Percentiles rank a stretch among this genome's conserved stretches.
Conservation (phyloP, 192 early-diverging fungal genomes). For the Coemansia sp. region DNA sequence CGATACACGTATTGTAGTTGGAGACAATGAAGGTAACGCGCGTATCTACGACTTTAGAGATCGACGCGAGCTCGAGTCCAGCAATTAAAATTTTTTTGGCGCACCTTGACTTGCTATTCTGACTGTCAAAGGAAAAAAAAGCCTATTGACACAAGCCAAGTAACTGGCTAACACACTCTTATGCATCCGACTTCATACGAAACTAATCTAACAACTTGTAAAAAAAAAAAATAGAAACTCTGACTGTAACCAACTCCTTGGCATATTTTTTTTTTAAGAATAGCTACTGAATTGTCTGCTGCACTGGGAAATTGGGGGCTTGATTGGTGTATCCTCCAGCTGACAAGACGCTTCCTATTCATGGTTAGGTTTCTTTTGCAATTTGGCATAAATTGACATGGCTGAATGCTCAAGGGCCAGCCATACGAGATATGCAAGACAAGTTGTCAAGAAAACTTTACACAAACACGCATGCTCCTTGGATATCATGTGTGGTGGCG, state of each 20-base stretch:
- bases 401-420: not conserved
- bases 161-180: not conserved
- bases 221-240: not conserved
- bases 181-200: not conserved
- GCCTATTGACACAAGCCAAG: not conserved
- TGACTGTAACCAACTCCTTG: not conserved
- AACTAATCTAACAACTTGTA: too few relatives aligned
- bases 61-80: constrained; percentile 1
- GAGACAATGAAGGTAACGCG: constrained; percentile 82
- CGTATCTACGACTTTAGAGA: constrained; percentile 82
- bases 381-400: not conserved
- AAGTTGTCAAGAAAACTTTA: not conserved
- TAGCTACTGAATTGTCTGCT: not conserved
- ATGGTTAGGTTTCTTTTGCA: not conserved
- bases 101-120: not conserved
- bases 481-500: not conserved
- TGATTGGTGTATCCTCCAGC: not conserved
- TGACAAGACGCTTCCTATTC: not conserved
- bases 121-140: not conserved
- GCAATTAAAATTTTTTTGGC: not conserved
- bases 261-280: not conserved
- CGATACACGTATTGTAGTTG: constrained; percentile 87
- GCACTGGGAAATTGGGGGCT: not conserved
- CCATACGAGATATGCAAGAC: not conserved
- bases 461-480: not conserved